Evolutionary conservation across 2,329 filamentous ascomycete genomes (phyloP).

Genomic region (Talaromyces sp.): DNA sequence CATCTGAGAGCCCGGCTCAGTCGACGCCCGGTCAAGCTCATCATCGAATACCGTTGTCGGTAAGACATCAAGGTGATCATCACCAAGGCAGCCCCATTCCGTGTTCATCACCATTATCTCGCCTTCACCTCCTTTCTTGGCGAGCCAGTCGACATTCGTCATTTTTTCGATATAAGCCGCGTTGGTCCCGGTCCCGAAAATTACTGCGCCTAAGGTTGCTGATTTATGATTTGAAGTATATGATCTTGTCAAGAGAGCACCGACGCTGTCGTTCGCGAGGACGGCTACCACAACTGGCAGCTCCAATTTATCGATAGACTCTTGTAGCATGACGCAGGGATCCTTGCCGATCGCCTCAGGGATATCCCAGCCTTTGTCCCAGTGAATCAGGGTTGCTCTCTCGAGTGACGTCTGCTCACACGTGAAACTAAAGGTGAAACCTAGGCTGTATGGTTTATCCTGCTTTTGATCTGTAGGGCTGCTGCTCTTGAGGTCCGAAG

Average conservation of each 20-base stretch:
- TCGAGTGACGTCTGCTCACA: constrained; percentile 17
- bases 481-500: neutral
- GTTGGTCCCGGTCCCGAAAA: constrained; percentile 20
- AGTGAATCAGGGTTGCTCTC: constrained; percentile 15
- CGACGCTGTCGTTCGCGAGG: constrained; percentile 18
- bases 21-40: constrained; percentile 12
- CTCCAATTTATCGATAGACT: constrained; percentile 15
- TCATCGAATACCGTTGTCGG: constrained; percentile 16
- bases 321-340: constrained; percentile 18
- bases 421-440: constrained; percentile 20
- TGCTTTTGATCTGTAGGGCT: neutral
- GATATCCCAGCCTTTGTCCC: constrained; percentile 21
- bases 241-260: constrained; percentile 16
- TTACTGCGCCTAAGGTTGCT: constrained; percentile 15
- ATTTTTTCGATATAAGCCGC: constrained; percentile 17
- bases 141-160: constrained; percentile 9
- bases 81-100: constrained; percentile 20
- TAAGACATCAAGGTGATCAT: constrained; percentile 14
- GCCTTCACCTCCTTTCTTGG: neutral
- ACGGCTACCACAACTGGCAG: constrained; percentile 16
- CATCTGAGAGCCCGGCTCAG: constrained; percentile 15
- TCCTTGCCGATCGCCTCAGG: constrained; percentile 17
- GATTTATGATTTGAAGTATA: constrained; percentile 8
- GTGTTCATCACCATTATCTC: constrained; percentile 18
- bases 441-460: constrained; percentile 11